phyloP scores from a whole-genome alignment of 202 grass and related monocot species.

The Carex sylvatica region DNA sequence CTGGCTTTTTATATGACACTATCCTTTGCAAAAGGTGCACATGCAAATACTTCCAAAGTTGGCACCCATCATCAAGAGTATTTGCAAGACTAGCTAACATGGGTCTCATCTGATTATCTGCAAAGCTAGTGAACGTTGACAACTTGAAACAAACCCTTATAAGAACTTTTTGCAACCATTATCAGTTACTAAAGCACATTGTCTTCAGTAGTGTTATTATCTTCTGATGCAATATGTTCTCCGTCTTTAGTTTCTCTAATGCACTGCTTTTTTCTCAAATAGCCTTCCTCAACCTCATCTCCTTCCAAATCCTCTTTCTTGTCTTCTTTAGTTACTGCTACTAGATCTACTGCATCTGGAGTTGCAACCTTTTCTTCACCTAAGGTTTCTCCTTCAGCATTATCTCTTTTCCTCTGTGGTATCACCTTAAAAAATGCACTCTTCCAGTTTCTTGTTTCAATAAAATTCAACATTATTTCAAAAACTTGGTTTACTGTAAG shows the following conservation, averaged over 20 bases:
- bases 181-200: not conserved
- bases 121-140: not conserved
- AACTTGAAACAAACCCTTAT: not conserved
- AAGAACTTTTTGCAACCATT: not conserved
- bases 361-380: not conserved
- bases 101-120: too few species aligned
- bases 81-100: too few species aligned
- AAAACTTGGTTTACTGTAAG: slow-evolving; percentile 96
- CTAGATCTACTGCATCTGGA: slow-evolving; percentile 8
- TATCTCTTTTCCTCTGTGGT: slow-evolving; percentile 62
- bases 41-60: too few species aligned
- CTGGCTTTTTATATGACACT: too few species aligned
- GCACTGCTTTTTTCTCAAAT: slow-evolving; percentile 21
- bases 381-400: slow-evolving; percentile 12
- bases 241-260: slow-evolving; percentile 30
- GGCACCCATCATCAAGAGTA: too few species aligned
- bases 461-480: slow-evolving; percentile 91
- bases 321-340: slow-evolving; percentile 10
- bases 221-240: slow-evolving; percentile 19
- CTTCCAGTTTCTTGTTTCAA: slow-evolving; percentile 92
- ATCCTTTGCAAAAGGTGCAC: too few species aligned
- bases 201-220: not conserved
- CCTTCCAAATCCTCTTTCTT: slow-evolving; percentile 24
- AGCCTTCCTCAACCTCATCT: not conserved
- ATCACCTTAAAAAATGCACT: slow-evolving; percentile 81